A percentile compares a stretch with the other conserved stretches of the same genome.
These are phyloP conservation scores for Pythium sukuiense DNA, from an alignment of 352 stramenopile genomes.

Conservation along the genomic window DNA sequence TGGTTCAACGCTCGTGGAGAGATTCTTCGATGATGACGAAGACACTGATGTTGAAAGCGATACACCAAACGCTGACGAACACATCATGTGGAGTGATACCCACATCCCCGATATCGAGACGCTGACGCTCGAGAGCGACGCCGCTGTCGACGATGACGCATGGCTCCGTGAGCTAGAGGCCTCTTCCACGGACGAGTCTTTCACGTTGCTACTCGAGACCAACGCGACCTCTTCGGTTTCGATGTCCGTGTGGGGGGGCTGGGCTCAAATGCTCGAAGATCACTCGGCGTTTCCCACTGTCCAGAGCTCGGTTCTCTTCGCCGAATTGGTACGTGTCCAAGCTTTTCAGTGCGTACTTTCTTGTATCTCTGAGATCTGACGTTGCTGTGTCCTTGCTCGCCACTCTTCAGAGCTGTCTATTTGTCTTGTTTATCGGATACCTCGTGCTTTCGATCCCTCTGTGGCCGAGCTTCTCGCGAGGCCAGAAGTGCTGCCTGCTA, in stretches of 20 bases:
- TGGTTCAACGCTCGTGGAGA: not conserved
- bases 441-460: constrained; percentile 55
- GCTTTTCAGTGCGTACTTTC: too few species aligned
- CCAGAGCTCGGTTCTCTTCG: constrained; percentile 26
- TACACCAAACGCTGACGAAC: not conserved
- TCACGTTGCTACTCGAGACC: not conserved
- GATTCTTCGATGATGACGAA: constrained; percentile 6
- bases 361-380: too few species aligned
- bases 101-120: constrained; percentile 21
- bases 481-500: constrained; percentile 54
- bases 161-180: not conserved
- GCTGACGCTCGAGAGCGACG: constrained; percentile 8
- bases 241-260: not conserved
- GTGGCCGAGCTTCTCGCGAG: constrained; percentile 49
- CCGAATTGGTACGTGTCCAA: constrained; percentile 17
- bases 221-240: not conserved
- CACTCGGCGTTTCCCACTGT: constrained; percentile 14
- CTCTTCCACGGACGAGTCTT: not conserved
- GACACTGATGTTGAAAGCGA: not conserved
- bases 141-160: not conserved
- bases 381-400: not conserved
- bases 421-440: constrained; percentile 64
- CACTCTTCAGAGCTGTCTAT: constrained; percentile 48
- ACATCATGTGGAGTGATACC: not conserved
- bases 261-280: constrained; percentile 8